Percentiles rank a stretch among this genome's conserved stretches.
Conservation (phyloP, 1,284 basidiomycete species). For the Meira nashicola region DNA sequence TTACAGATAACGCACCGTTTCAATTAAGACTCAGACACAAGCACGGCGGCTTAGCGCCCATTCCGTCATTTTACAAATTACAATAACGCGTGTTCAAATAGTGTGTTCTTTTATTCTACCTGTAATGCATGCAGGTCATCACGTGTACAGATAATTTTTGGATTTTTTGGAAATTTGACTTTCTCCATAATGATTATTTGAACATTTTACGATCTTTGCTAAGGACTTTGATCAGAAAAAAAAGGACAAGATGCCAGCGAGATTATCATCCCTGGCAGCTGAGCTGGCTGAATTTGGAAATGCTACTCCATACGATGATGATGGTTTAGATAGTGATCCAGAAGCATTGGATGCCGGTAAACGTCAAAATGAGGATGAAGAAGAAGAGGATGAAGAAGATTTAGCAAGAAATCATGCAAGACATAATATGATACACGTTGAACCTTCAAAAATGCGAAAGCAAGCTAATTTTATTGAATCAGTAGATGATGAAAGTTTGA, state of each 20-base stretch:
- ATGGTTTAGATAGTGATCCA: not conserved
- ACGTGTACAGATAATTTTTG: too few species aligned
- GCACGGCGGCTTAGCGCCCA: too few species aligned
- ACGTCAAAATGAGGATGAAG: conserved; percentile 17
- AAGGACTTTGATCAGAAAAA: not conserved
- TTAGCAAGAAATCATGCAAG: conserved; percentile 21
- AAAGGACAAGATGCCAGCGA: too few species aligned
- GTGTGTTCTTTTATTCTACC: too few species aligned
- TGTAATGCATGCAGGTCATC: too few species aligned
- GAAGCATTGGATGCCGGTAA: conserved; percentile 27
- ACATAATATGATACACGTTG: conserved; percentile 38
- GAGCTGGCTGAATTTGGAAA: too few species aligned
- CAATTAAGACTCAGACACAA: too few species aligned
- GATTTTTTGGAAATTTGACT: not conserved
- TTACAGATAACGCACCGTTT: too few species aligned
- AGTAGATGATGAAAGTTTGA: conserved; percentile 20
- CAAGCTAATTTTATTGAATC: conserved; percentile 34
- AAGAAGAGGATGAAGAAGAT: conserved; percentile 19
- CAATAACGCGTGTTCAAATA: too few species aligned
- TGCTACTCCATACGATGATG: not conserved
- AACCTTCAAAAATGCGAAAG: conserved; percentile 30
- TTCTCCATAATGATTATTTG: too few species aligned
- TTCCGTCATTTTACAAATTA: too few species aligned
- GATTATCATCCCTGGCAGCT: too few species aligned
- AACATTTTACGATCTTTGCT: not conserved